Evolutionary conservation across 768 basidiomycete genomes (phyloP), one percentile per base, ranked within the genome.

Genomic region (Lentinula aciculospora): DNA sequence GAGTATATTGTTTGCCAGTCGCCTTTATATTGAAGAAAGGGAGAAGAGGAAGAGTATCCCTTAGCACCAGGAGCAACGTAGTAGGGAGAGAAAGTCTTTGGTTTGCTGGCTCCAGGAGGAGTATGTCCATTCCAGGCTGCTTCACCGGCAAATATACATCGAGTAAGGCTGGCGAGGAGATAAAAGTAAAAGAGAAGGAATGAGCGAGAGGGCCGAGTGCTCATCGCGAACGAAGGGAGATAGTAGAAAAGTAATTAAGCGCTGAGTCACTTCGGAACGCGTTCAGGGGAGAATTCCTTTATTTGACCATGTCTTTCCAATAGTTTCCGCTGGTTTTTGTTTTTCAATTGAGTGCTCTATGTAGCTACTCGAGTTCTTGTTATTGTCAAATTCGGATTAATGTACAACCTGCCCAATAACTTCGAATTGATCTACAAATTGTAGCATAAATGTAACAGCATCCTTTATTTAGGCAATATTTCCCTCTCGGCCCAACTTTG

Each of bases 11-110:
- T 78, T 7, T 66, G 66, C 89, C 89, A 92, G 28, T 63, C 65
- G 6, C 86, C 85, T 34, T 76, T 76, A 62, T 85, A 89, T 28
- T 76, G 76, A 21, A 92, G 67, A n/a, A 88, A 66, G 21, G 83
- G 85, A 27, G 87, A 90, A 32, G 78, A 73, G 1, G 88, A 88
- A 66, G 86, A 83, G 60, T 88, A 88, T 62, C 79, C 74, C 75
- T 82, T 86, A 5, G 88, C 78, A 28, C 89, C 88, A 12, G 81
- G 80, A 57, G 89, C 84, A 67, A 88, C 84, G 65, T 85, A 91
- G 73, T 82, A 91, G 0, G 88, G 85, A 2, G 78, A 76, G 71
- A 90, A 90, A 3, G 68, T 53, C 0, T 72, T 63, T 17, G 74
- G 74, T 42, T 67, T 70, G 12, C 69, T 74, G 17, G 85, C 78